phyloP scores from a whole-genome alignment of 2,329 filamentous ascomycete species.

The Thermothelomyces thermophilus region DNA sequence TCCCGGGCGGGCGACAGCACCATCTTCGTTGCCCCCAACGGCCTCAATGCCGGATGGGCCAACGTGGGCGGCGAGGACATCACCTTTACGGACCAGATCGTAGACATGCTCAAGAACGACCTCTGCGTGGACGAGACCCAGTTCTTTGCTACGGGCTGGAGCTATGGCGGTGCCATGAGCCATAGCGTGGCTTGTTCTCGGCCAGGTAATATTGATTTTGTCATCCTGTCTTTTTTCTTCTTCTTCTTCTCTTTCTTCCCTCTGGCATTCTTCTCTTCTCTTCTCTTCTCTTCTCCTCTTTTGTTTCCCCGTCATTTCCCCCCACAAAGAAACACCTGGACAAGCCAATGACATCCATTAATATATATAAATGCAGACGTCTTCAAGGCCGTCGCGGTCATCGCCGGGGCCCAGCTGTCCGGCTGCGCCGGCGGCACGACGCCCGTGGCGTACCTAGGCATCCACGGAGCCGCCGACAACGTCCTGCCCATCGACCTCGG shows the following conservation, averaged over 20 bases:
- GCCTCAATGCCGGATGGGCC: conserved; percentile 38
- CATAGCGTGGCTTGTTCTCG: conserved; percentile 37
- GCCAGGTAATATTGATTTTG: too few species aligned
- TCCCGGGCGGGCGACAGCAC: conserved; percentile 30
- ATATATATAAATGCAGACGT: conserved; percentile 17
- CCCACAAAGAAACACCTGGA: neutral
- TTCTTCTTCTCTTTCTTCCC: neutral
- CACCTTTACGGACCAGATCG: conserved; percentile 35
- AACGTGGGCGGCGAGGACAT: conserved; percentile 38
- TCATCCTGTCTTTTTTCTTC: neutral
- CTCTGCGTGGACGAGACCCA: conserved; percentile 37
- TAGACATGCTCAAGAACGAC: conserved; percentile 32
- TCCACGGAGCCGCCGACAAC: conserved; percentile 19
- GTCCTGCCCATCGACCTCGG: conserved; percentile 14
- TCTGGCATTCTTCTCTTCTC: neutral
- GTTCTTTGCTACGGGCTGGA: conserved; percentile 40
- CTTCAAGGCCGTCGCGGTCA: conserved; percentile 32
- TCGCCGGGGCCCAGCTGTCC: conserved; percentile 13
- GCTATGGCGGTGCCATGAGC: conserved; percentile 39
- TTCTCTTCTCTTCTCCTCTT: neutral
- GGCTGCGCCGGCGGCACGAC: conserved; percentile 15
- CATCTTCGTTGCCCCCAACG: conserved; percentile 42
- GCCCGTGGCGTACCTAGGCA: conserved; percentile 18
- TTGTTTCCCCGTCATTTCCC: neutral
- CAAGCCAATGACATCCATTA: neutral